Base-by-base conservation (phyloP, 108 stramenopile species). In the Parietichytrium sp. region DNA sequence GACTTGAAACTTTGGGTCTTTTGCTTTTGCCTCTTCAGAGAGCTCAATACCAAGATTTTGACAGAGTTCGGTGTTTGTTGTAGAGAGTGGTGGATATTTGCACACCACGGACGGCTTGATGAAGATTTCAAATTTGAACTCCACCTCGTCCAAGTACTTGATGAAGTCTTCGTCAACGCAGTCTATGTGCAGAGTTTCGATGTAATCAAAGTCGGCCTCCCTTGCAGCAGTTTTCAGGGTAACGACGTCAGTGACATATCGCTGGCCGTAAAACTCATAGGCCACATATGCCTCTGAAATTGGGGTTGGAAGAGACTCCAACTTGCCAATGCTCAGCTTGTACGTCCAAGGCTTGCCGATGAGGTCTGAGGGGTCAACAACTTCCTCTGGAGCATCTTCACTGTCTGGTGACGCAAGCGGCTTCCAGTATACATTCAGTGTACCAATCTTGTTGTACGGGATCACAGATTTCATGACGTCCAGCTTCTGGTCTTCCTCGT, bases 281-380 rank as follows among this genome's bases (percentile, higher is more conserved):
- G 42, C 52, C 18, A 86, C 79, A 45, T 83, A 80, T 27, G 78
- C 82, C 47, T 52, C 30, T 12, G 52, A 51, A n/a, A 79, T 80
- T 3, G 54, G 80, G 42, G 83, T 80, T 20, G 83, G 55, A 25
- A 86, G 54, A 48, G 83, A 47, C 31, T 80, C 45, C 47, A 51
- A 36, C 1, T 18, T 26, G 54, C 61, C 61, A 27, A 86, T 86
- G 47, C 47, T 36, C 36, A 86, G 26, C 80, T 53, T 81, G 84
- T 89, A 90, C 13, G 89, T 89, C 90, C 90, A 90, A 3, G 86
- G 82, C 78, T 86, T 85, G 23, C 90, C 90, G 7, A 90, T 12
- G 15, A 90, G 82, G 54, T 90, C 87, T 7, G 87, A 84, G 18
- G 84, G 84, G 30, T 54, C 82, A 26, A 87, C 86, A 4, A 90